These are phyloP conservation scores for Stephania japonica DNA, from an alignment of 164 flowering plant genomes.

Conservation along the genomic window DNA sequence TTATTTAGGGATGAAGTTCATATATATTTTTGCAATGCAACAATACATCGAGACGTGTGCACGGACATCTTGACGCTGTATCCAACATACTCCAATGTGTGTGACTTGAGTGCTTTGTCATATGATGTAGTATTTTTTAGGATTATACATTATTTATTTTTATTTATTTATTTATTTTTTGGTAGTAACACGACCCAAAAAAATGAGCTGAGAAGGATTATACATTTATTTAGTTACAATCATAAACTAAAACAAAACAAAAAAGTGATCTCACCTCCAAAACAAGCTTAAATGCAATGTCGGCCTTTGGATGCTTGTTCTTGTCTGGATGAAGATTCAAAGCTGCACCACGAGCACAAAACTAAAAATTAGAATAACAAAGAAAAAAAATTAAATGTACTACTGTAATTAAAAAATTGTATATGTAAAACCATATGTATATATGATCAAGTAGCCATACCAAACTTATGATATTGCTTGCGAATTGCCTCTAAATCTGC, in stretches of 20 bases:
- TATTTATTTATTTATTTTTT: no score
- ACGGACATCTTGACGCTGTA: no score
- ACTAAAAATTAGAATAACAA: background rate
- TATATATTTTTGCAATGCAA: no score
- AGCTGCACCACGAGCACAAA: conserved; percentile 38
- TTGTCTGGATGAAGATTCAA: conserved; percentile 91
- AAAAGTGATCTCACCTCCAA: conserved; percentile 53
- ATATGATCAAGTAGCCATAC: conserved; percentile 25
- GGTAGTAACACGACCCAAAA: no score
- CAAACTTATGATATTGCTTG: conserved; percentile 60
- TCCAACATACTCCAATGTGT: no score
- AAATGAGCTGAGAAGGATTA: no score
- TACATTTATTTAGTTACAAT: no score
- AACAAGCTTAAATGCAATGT: conserved; percentile 77
- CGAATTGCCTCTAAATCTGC: conserved; percentile 45
- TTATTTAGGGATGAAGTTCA: no score
- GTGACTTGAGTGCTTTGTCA: no score
- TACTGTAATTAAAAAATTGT: background rate
- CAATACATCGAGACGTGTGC: no score
- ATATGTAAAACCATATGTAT: background rate
- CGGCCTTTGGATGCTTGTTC: conserved; percentile 84
- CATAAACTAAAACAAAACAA: background rate
- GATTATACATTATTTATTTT: no score
- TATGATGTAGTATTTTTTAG: no score
- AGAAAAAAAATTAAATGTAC: background rate